Conservation (phyloP, 768 basidiomycete species). For the Naematelia aurantialba region DNA sequence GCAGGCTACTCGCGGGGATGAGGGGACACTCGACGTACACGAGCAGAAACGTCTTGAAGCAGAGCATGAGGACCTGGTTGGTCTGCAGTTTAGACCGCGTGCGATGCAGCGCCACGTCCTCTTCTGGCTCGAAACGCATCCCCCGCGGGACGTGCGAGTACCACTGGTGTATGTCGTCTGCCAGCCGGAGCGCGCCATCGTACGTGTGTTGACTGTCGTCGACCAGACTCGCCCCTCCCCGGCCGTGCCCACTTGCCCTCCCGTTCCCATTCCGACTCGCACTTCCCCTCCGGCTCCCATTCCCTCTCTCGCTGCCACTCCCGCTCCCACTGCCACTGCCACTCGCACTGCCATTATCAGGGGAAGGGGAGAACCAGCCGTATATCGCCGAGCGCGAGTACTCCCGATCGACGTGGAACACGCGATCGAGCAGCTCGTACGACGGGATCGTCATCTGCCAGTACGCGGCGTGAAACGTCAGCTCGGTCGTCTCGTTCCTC, state of each 20-base stretch:
- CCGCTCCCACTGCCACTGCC: no score
- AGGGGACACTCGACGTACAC: constrained; percentile 22
- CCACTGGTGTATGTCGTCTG: constrained; percentile 45
- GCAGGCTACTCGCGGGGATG: not conserved
- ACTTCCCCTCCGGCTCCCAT: constrained; percentile 3
- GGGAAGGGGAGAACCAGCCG: constrained; percentile 41
- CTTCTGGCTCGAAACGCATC: constrained; percentile 41
- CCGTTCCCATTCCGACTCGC: no score
- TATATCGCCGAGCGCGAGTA: constrained; percentile 41
- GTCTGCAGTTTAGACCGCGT: constrained; percentile 23
- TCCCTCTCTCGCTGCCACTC: constrained; percentile 2
- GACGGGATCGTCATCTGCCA: constrained; percentile 48
- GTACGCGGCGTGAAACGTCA: constrained; percentile 45
- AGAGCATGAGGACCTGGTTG: constrained; percentile 42
- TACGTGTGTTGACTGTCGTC: constrained; percentile 34
- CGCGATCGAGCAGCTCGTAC: constrained; percentile 42
- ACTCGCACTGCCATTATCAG: constrained; percentile 4
- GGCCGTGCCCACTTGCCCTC: constrained; percentile 4
- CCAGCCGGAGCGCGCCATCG: constrained; percentile 43
- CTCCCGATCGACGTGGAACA: constrained; percentile 42
- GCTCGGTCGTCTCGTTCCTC: constrained; percentile 40
- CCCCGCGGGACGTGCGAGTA: constrained; percentile 39
- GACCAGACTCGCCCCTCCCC: not conserved
- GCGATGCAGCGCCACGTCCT: constrained; percentile 28
- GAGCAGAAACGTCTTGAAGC: constrained; percentile 46